Evolutionary conservation across 352 stramenopile genomes (phyloP).

Genomic region (Pythium volutum): DNA sequence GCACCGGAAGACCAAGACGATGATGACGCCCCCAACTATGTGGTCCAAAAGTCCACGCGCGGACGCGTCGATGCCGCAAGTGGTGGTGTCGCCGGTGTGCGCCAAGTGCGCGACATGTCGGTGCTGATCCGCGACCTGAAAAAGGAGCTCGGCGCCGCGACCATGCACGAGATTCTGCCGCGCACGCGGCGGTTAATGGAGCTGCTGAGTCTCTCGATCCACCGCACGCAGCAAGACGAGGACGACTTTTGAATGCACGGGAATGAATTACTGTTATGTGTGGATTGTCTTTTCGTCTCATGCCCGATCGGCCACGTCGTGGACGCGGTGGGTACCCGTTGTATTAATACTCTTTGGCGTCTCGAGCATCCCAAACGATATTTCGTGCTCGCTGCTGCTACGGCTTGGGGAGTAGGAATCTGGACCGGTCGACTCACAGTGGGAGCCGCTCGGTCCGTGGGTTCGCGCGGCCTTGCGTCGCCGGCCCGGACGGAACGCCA

Average conservation of each 20-base stretch:
- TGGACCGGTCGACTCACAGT: conserved; percentile 10
- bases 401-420: background rate
- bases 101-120: conserved; percentile 71
- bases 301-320: conserved; percentile 1
- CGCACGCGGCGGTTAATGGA: conserved; percentile 81
- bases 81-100: conserved; percentile 48
- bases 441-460: background rate
- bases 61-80: conserved; percentile 14
- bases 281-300: background rate
- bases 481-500: conserved; percentile 31
- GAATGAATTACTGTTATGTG: background rate
- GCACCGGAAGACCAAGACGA: conserved; percentile 15
- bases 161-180: conserved; percentile 73
- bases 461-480: conserved; percentile 8
- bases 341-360: conserved; percentile 21
- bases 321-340: background rate
- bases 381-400: conserved; percentile 14
- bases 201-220: conserved; percentile 70
- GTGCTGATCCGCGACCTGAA: conserved; percentile 71
- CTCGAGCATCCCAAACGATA: conserved; percentile 22
- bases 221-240: conserved; percentile 31
- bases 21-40: conserved; percentile 43
- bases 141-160: conserved; percentile 66
- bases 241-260: background rate
- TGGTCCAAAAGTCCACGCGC: conserved; percentile 42